Evolutionary conservation across 139 green algal species (phyloP).

Genomic region (Coelastrella sp.): DNA sequence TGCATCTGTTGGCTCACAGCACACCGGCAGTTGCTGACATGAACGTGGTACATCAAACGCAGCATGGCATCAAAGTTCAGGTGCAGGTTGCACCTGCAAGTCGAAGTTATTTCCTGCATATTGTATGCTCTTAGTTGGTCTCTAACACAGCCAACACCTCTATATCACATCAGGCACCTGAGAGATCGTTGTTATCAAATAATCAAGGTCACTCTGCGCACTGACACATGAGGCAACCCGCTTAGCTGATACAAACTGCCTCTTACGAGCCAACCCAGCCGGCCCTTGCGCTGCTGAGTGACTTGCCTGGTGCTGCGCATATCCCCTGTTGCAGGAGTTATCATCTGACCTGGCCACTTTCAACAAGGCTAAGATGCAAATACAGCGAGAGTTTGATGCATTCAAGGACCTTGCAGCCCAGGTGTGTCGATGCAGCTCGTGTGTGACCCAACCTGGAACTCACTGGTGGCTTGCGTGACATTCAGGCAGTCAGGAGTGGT

Average conservation of each 20-base stretch:
- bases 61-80: too few species aligned
- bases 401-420: constrained; percentile 62
- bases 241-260: not conserved
- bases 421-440: constrained; percentile 17
- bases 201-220: too few species aligned
- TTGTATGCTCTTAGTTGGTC: too few species aligned
- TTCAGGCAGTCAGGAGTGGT: not conserved
- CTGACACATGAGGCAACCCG: not conserved
- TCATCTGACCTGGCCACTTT: constrained; percentile 57
- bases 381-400: constrained; percentile 69
- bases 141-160: too few species aligned
- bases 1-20: too few species aligned
- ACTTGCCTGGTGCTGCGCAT: not conserved
- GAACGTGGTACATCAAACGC: too few species aligned
- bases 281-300: not conserved
- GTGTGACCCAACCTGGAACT: not conserved
- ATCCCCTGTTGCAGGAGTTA: constrained; percentile 45
- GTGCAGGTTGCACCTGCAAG: too few species aligned
- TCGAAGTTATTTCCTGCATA: too few species aligned
- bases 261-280: not conserved
- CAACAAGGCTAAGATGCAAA: constrained; percentile 63
- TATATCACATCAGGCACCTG: too few species aligned
- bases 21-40: too few species aligned
- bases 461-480: not conserved
- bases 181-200: too few species aligned